Percentiles rank a stretch among this genome's conserved stretches.
phyloP scores from a whole-genome alignment of 495 filamentous ascomycete genomes.

The Xylaria flabelliformis region DNA sequence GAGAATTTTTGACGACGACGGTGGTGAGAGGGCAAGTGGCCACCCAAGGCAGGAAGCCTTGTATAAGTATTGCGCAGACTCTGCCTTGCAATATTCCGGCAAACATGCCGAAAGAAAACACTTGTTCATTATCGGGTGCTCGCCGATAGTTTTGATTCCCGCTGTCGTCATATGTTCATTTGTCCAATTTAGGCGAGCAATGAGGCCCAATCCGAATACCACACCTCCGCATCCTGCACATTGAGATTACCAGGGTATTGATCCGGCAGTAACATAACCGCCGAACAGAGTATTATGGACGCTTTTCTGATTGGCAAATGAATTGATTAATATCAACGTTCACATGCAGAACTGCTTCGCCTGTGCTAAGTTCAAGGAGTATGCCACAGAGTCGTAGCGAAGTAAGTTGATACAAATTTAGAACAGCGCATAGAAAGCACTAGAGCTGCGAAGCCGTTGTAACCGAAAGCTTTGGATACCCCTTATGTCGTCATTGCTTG shows the following conservation, averaged over 20 bases:
- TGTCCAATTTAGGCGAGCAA: conserved; percentile 38
- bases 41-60: conserved; percentile 22
- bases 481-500: conserved; percentile 1
- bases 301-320: conserved; percentile 3
- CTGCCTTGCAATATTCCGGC: neutral
- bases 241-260: conserved; percentile 22
- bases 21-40: conserved; percentile 2
- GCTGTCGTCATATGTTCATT: conserved; percentile 25
- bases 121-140: conserved; percentile 3
- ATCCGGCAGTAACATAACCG: conserved; percentile 16
- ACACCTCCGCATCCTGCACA: conserved; percentile 32
- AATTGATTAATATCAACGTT: neutral
- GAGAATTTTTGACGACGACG: conserved; percentile 14
- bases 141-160: conserved; percentile 30
- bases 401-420: conserved; percentile 2
- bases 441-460: conserved; percentile 4
- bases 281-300: neutral
- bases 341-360: neutral
- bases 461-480: neutral
- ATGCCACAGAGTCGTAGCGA: neutral
- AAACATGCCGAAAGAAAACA: conserved; percentile 33
- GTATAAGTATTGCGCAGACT: conserved; percentile 14
- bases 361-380: neutral
- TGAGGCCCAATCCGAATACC: conserved; percentile 28
- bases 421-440: neutral